Percentiles rank a stretch among this genome's conserved stretches.
Evolutionary conservation across 2,329 filamentous ascomycete species (phyloP).

Genomic region (Monilinia polystroma): DNA sequence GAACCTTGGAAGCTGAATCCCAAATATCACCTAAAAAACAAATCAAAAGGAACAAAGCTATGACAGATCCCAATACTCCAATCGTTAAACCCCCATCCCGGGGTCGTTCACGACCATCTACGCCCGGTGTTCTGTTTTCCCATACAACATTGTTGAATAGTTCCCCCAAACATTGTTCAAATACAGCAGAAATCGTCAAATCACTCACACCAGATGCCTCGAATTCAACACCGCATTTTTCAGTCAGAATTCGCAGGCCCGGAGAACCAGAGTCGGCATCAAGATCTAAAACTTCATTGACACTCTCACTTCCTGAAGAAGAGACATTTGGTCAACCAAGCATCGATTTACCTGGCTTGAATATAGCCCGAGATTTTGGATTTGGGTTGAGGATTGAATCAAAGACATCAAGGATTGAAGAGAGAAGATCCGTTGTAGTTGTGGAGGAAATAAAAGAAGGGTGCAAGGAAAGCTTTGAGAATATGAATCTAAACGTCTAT

Average conservation of each 20-base stretch:
- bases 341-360: slow-evolving; percentile 18
- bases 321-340: slow-evolving; percentile 18
- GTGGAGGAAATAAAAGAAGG: not conserved
- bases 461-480: not conserved
- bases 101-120: slow-evolving; percentile 3
- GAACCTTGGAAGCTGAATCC: not conserved
- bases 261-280: not conserved
- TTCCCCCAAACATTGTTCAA: not conserved
- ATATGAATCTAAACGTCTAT: not conserved
- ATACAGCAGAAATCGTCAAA: not conserved
- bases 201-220: not conserved
- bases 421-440: not conserved
- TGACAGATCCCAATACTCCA: not conserved
- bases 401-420: slow-evolving; percentile 7
- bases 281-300: slow-evolving; percentile 14
- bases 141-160: not conserved
- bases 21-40: not conserved
- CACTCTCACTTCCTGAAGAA: slow-evolving; percentile 15
- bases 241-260: not conserved
- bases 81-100: not conserved
- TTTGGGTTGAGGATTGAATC: not conserved
- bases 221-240: not conserved
- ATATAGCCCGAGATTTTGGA: not conserved
- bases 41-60: not conserved
- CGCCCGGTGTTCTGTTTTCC: slow-evolving; percentile 10